phyloP scores from a whole-genome alignment of 768 basidiomycete genomes.

The Cystobasidiopsis lactophilus region DNA sequence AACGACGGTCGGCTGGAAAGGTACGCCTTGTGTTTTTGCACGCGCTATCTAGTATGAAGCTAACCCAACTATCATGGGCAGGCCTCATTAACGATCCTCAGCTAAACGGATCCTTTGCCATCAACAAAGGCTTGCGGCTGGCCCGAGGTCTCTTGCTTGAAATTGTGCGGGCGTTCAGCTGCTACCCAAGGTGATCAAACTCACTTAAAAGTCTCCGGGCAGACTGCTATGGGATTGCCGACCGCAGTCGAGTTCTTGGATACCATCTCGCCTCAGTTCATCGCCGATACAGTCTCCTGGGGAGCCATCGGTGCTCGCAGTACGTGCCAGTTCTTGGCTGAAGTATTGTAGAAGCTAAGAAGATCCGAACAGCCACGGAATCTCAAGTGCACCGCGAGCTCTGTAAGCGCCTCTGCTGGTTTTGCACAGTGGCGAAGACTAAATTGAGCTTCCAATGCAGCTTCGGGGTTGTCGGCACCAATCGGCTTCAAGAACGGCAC shows the following conservation, averaged over 20 bases:
- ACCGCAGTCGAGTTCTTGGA: slow-evolving; percentile 87
- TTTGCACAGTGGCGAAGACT: not conserved
- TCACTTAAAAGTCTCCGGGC: not conserved
- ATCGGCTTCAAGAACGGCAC: slow-evolving; percentile 99
- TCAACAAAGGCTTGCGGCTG: slow-evolving; percentile 81
- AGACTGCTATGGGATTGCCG: slow-evolving; percentile 47
- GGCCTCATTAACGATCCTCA: slow-evolving; percentile 39
- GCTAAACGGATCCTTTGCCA: slow-evolving; percentile 73
- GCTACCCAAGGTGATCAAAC: not conserved
- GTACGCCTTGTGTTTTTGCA: slow-evolving; percentile 28
- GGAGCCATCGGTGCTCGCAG: slow-evolving; percentile 58
- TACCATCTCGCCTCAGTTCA: slow-evolving; percentile 47
- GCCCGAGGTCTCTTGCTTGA: slow-evolving; percentile 73
- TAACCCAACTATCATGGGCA: not conserved
- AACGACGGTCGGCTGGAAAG: slow-evolving; percentile 97
- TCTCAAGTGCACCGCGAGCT: slow-evolving; percentile 79
- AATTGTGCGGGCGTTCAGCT: slow-evolving; percentile 24
- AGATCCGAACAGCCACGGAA: slow-evolving; percentile 37
- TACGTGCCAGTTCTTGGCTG: slow-evolving; percentile 17
- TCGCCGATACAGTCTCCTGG: slow-evolving; percentile 81
- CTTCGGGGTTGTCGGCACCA: slow-evolving; percentile 60
- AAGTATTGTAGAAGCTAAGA: not conserved
- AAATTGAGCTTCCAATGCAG: not conserved
- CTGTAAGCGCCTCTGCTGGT: slow-evolving; percentile 18
- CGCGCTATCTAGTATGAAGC: not conserved